These are phyloP conservation scores for Clarireedia homoeocarpa DNA, from an alignment of 2,329 filamentous ascomycete genomes.

Conservation along the genomic window DNA sequence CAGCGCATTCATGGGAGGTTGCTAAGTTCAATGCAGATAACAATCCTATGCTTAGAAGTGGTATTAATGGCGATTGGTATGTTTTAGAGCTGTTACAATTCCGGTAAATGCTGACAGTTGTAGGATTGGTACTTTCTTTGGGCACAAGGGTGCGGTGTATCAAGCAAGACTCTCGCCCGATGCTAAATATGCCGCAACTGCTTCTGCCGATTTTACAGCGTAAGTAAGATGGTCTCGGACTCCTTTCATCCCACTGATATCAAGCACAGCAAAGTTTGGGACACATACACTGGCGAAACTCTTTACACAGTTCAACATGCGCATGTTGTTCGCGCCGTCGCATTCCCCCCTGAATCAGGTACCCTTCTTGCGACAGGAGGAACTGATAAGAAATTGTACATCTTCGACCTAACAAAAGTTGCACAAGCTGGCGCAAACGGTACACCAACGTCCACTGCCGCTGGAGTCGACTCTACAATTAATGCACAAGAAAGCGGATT, in stretches of 20 bases:
- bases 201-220: constrained; percentile 93
- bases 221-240: constrained; percentile 36
- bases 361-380: constrained; percentile 90
- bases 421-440: constrained; percentile 22
- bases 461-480: constrained; percentile 33
- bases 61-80: constrained; percentile 88
- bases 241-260: constrained; percentile 26
- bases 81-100: constrained; percentile 17
- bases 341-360: constrained; percentile 74
- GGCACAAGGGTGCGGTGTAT: constrained; percentile 97
- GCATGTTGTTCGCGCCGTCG: constrained; percentile 90
- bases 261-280: constrained; percentile 79
- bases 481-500: constrained; percentile 59
- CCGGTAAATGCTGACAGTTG: constrained; percentile 15
- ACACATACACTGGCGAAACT: constrained; percentile 87
- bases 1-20: not conserved
- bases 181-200: constrained; percentile 81
- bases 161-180: constrained; percentile 86
- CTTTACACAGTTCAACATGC: constrained; percentile 82
- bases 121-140: constrained; percentile 93
- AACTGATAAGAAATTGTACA: constrained; percentile 90
- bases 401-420: constrained; percentile 70
- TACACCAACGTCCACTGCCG: constrained; percentile 23
- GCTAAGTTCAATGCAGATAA: constrained; percentile 55
- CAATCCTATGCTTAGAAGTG: constrained; percentile 96